phyloP scores from a whole-genome alignment of 495 filamentous ascomycete genomes.

The Bryoglossum gracile region DNA sequence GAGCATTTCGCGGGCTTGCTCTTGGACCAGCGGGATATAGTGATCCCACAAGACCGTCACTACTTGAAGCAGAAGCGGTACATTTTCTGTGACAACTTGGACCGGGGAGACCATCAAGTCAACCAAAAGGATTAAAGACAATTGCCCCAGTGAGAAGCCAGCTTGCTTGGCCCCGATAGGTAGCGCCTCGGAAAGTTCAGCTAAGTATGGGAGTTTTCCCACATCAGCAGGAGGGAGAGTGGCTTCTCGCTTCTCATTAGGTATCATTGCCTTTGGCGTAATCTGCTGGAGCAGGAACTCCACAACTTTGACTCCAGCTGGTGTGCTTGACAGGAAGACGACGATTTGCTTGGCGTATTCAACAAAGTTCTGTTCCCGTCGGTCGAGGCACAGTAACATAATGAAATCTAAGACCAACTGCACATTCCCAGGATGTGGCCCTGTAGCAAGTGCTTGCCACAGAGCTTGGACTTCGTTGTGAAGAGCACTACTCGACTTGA shows the following conservation, averaged over 20 bases:
- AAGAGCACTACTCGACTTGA: slow-evolving; percentile 75
- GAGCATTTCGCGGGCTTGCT: slow-evolving; percentile 94
- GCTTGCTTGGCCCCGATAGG: slow-evolving; percentile 86
- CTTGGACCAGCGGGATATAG: slow-evolving; percentile 89
- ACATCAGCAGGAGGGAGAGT: slow-evolving; percentile 67
- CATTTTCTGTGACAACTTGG: slow-evolving; percentile 63
- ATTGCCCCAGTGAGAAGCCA: slow-evolving; percentile 84
- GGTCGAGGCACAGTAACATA: slow-evolving; percentile 84
- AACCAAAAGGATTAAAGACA: slow-evolving; percentile 88
- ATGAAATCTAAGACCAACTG: slow-evolving; percentile 92
- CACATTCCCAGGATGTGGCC: slow-evolving; percentile 90
- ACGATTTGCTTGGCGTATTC: slow-evolving; percentile 97
- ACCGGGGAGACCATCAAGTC: slow-evolving; percentile 93
- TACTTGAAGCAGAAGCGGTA: slow-evolving; percentile 82
- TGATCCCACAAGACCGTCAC: slow-evolving; percentile 95
- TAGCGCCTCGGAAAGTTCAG: slow-evolving; percentile 69
- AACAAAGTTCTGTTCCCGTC: slow-evolving; percentile 94
- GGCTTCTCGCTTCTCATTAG: slow-evolving; percentile 67
- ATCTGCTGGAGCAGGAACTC: slow-evolving; percentile 90
- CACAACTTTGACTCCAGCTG: slow-evolving; percentile 83
- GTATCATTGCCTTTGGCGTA: slow-evolving; percentile 82
- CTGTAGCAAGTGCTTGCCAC: slow-evolving; percentile 94
- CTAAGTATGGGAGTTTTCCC: slow-evolving; percentile 74
- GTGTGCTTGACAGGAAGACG: slow-evolving; percentile 87
- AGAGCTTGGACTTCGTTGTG: slow-evolving; percentile 97